A percentile compares a stretch with the other conserved stretches of the same genome.
Evolutionary conservation across 768 basidiomycete species (phyloP).

Genomic region (Amanita pallidorosea): DNA sequence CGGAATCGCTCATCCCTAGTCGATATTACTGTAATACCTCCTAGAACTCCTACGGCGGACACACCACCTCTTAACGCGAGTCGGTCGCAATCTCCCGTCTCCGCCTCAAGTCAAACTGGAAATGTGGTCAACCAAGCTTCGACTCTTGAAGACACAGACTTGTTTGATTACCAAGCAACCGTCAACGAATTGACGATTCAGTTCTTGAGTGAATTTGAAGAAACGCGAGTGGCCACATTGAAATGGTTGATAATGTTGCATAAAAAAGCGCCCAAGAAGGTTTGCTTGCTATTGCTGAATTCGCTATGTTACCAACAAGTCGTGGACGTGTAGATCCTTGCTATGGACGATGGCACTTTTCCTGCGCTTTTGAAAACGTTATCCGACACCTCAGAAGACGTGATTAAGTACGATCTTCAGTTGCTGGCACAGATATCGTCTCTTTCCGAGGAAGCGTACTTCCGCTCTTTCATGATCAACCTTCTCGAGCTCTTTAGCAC

Average conservation of each 20-base stretch:
- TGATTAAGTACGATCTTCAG: slow-evolving; percentile 94
- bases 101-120: slow-evolving; percentile 30
- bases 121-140: slow-evolving; percentile 20
- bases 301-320: not conserved
- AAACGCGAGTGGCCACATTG: slow-evolving; percentile 88
- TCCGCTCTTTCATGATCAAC: slow-evolving; percentile 92
- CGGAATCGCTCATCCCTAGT: slow-evolving; percentile 13
- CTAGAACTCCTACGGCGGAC: slow-evolving; percentile 21
- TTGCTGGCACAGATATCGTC: slow-evolving; percentile 96
- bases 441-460: slow-evolving; percentile 90
- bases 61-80: slow-evolving; percentile 26
- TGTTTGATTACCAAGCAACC: slow-evolving; percentile 86
- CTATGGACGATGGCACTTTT: slow-evolving; percentile 95
- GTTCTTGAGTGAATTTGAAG: slow-evolving; percentile 93
- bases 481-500: slow-evolving; percentile 93
- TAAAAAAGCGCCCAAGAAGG: slow-evolving; percentile 95
- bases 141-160: slow-evolving; percentile 45
- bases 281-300: slow-evolving; percentile 16
- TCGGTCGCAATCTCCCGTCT: slow-evolving; percentile 55
- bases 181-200: slow-evolving; percentile 90
- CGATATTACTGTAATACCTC: slow-evolving; percentile 26
- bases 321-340: slow-evolving; percentile 55
- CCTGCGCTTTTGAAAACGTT: slow-evolving; percentile 91
- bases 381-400: slow-evolving; percentile 95
- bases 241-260: slow-evolving; percentile 99